These are phyloP conservation scores for Penicillium bialowiezense DNA, from an alignment of 495 filamentous ascomycete genomes.

Conservation along the genomic window DNA sequence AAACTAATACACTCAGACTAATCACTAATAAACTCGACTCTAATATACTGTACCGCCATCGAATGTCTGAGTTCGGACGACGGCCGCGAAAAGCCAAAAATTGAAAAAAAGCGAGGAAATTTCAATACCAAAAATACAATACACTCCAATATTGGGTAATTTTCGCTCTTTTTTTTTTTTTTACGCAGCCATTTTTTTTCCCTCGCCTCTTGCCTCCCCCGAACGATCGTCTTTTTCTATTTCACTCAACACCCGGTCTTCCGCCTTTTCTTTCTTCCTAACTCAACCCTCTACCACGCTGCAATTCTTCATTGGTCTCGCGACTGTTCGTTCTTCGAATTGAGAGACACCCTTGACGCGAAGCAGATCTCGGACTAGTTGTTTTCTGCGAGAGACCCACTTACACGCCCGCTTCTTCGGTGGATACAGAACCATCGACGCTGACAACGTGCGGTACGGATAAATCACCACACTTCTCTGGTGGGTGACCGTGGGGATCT, in stretches of 20 bases:
- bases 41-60: constrained; percentile 5
- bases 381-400: constrained; percentile 44
- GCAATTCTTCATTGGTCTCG: neutral
- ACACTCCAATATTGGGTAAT: neutral
- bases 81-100: neutral
- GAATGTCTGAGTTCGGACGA: constrained; percentile 5
- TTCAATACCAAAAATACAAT: neutral
- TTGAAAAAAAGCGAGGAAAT: neutral
- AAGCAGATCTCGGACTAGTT: constrained; percentile 41
- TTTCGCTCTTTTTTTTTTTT: constrained; percentile 9
- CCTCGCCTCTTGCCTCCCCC: constrained; percentile 32
- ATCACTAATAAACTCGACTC: too few relatives aligned
- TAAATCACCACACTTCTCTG: constrained; percentile 36
- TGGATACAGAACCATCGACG: constrained; percentile 45
- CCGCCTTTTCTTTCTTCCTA: constrained; percentile 25
- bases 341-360: constrained; percentile 33
- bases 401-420: constrained; percentile 43
- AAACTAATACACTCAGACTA: too few relatives aligned
- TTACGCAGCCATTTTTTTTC: constrained; percentile 8
- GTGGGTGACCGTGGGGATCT: constrained; percentile 48
- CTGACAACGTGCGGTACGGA: constrained; percentile 50
- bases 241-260: constrained; percentile 9
- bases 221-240: constrained; percentile 32
- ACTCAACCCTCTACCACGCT: constrained; percentile 20
- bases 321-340: neutral